Evolutionary conservation across 2,329 filamentous ascomycete species (phyloP).

Genomic region (Ophiostoma pallidulum): DNA sequence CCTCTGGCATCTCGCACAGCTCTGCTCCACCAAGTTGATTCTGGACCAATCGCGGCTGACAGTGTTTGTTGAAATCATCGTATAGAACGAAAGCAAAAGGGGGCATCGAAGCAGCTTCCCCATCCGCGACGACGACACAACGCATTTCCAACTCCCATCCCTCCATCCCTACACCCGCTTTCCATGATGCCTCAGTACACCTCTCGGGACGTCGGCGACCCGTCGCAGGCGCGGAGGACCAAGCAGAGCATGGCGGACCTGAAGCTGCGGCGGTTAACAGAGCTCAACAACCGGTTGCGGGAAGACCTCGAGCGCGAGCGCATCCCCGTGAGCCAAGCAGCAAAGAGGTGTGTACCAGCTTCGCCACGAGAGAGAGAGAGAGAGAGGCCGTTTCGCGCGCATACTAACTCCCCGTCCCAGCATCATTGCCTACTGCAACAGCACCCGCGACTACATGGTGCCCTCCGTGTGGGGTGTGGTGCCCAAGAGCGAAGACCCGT

Average conservation of each 20-base stretch:
- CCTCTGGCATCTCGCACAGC: too few relatives aligned
- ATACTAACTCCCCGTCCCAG: slow-evolving; percentile 37
- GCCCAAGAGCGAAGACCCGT: slow-evolving; percentile 94
- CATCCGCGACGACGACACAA: not conserved
- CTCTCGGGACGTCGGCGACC: slow-evolving; percentile 57
- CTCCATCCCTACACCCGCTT: not conserved
- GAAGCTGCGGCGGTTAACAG: slow-evolving; percentile 89
- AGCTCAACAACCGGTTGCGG: slow-evolving; percentile 90
- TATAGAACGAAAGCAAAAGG: not conserved
- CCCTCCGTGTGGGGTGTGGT: slow-evolving; percentile 93
- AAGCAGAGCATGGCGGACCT: slow-evolving; percentile 99
- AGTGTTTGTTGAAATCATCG: not conserved
- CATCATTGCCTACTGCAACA: slow-evolving; percentile 96
- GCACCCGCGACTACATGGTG: slow-evolving; percentile 98
- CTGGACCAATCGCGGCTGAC: not conserved
- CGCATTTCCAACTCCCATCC: not conserved
- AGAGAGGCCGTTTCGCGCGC: too few relatives aligned
- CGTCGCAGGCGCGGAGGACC: slow-evolving; percentile 72
- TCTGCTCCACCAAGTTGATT: too few relatives aligned
- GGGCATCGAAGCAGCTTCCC: not conserved
- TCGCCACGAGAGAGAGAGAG: too few relatives aligned
- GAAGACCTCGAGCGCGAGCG: slow-evolving; percentile 93
- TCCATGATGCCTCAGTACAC: slow-evolving; percentile 57
- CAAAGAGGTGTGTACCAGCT: slow-evolving; percentile 55
- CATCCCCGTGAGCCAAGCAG: slow-evolving; percentile 90